These are phyloP conservation scores for Gomphus bonarii DNA, from an alignment of 1,284 basidiomycete genomes.

Conservation along the genomic window DNA sequence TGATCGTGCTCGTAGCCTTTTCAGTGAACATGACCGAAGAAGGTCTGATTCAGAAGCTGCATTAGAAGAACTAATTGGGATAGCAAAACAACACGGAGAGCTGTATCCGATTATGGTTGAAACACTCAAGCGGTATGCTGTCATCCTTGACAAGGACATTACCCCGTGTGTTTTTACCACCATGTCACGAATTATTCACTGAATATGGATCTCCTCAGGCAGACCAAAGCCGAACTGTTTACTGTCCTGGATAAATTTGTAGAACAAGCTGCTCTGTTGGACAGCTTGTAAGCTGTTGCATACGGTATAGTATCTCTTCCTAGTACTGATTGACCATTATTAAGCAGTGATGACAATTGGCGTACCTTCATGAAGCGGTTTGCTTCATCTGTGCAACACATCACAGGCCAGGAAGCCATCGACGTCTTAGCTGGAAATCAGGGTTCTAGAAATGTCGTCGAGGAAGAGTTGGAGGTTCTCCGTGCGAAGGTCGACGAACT, in stretches of 20 bases:
- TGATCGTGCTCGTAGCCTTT: slow-evolving; percentile 38
- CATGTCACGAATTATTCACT: background rate
- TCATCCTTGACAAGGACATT: slow-evolving; percentile 49
- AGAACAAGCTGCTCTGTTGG: slow-evolving; percentile 48
- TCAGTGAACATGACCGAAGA: slow-evolving; percentile 25
- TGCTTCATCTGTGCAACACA: slow-evolving; percentile 49
- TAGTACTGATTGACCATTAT: slow-evolving; percentile 8
- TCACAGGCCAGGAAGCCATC: slow-evolving; percentile 59
- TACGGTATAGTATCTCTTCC: background rate
- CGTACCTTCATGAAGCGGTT: slow-evolving; percentile 50
- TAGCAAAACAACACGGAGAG: slow-evolving; percentile 46
- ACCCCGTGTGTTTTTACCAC: slow-evolving; percentile 38
- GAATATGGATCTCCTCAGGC: slow-evolving; percentile 26
- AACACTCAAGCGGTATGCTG: slow-evolving; percentile 42
- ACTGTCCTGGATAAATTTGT: slow-evolving; percentile 58
- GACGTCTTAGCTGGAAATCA: slow-evolving; percentile 38
- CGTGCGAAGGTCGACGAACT: slow-evolving; percentile 49
- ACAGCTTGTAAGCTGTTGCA: slow-evolving; percentile 43
- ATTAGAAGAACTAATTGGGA: slow-evolving; percentile 44
- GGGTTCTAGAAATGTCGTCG: slow-evolving; percentile 33
- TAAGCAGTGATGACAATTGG: slow-evolving; percentile 53
- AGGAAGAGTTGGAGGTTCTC: slow-evolving; percentile 54
- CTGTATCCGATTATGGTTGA: slow-evolving; percentile 46
- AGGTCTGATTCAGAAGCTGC: slow-evolving; percentile 36
- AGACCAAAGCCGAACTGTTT: slow-evolving; percentile 53